Base-by-base conservation (phyloP, 176 grass and related monocot genomes). In the Microstegium vimineum region DNA sequence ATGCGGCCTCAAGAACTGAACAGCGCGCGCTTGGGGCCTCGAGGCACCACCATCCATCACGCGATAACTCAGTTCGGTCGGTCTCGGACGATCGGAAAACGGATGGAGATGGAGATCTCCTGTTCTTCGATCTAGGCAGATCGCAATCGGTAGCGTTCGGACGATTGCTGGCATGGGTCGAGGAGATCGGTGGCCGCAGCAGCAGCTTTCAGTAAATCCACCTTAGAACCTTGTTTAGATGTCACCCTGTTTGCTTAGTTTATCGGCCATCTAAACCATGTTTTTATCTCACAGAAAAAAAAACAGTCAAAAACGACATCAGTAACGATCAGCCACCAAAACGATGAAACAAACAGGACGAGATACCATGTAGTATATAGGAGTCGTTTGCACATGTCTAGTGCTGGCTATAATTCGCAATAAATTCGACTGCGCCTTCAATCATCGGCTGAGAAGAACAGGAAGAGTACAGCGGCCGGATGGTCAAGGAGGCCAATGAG, bases 401-500 rank as follows among this genome's bases (percentile, higher is more conserved):
- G 9, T n/a, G 9, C 28, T 32, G 43, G 35, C 54, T 57, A 57
- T 54, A 59, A 59, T n/a, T 62, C 0, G 54, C 54, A 57, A 6
- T 10, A 45, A 22, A 22, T 60, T 18, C 35, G 27, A 33, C 25
- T 0, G 47, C 31, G 20, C 15, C 34, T 41, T 73, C 17, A 25
- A 86, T 4, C 51, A 73, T 59, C 49, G 27, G 13, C 23, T 30
- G 10, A 2, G 6, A 71, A 25, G 8, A 36, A 49, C 22, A 41
- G 23, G 25, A 67, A 54, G 38, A 27, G 69, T 47, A 31, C 42
- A 49, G n/a, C n/a, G n/a, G 56, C 30, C 22, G 47, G 51, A 49
- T 15, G 63, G 82, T 85, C 87, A 82, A 82, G n/a, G 73, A 14
- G 42, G 78, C 35, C 43, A 73, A 47, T 77, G 78, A 89, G 72